phyloP scores from a whole-genome alignment of 768 basidiomycete genomes.

The Pisolithus sp. region DNA sequence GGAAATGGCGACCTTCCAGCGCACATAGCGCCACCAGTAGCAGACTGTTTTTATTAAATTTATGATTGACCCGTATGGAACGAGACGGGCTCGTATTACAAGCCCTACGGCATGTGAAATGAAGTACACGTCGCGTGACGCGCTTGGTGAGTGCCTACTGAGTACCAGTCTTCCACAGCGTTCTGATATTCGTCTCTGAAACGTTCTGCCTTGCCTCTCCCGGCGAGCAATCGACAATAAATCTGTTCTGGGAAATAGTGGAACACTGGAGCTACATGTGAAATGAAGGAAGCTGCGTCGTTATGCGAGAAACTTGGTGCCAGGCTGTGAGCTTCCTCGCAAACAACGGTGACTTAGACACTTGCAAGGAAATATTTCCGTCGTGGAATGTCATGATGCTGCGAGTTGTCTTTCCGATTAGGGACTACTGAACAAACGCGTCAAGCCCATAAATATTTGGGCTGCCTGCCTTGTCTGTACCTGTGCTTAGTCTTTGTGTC shows the following conservation, averaged over 20 bases:
- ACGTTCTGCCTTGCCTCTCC: conserved; percentile 93
- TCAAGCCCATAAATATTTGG: too few species aligned
- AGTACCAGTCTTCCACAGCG: background rate
- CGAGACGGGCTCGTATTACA: conserved; percentile 24
- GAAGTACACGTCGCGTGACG: conserved; percentile 76
- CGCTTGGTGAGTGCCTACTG: conserved; percentile 39
- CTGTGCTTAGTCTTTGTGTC: too few species aligned
- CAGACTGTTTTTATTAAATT: background rate
- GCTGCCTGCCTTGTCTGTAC: too few species aligned
- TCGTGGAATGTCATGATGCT: too few species aligned
- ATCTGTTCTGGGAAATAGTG: conserved; percentile 69
- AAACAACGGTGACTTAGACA: too few species aligned
- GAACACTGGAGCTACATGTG: conserved; percentile 52
- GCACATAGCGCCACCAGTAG: too few species aligned
- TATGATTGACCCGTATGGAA: too few species aligned
- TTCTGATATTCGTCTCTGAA: background rate
- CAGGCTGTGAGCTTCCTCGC: background rate
- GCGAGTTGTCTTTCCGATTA: too few species aligned
- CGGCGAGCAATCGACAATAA: conserved; percentile 93
- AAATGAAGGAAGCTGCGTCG: conserved; percentile 27
- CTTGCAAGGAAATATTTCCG: too few species aligned
- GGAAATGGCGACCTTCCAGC: too few species aligned
- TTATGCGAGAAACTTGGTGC: conserved; percentile 26
- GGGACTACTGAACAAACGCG: too few species aligned
- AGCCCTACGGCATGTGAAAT: conserved; percentile 62